These are phyloP conservation scores for Cladosporium colombiae DNA, from an alignment of 2,329 filamentous ascomycete species.

Conservation along the genomic window DNA sequence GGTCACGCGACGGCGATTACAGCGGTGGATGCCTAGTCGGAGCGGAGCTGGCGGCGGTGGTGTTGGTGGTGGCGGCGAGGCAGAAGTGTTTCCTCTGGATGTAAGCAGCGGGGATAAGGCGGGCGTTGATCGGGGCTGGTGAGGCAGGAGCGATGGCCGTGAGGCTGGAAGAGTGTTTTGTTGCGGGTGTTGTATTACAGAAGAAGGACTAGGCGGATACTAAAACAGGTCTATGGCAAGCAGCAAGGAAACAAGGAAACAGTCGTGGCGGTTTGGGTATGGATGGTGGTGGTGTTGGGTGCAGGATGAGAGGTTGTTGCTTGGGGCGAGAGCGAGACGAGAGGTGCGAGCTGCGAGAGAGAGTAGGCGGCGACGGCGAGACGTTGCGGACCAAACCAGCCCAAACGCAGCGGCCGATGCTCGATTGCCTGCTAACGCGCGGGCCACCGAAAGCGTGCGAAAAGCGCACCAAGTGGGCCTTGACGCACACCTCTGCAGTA, in stretches of 20 bases:
- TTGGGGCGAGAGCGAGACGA: conserved; percentile 2
- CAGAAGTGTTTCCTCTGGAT: conserved; percentile 3
- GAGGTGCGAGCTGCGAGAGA: conserved; percentile 13
- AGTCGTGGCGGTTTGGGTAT: conserved; percentile 11
- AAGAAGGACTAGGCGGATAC: conserved; percentile 12
- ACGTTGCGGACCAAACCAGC: conserved; percentile 3
- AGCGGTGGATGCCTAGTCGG: not conserved
- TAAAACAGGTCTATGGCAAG: conserved; percentile 22
- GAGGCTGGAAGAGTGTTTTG: conserved; percentile 1
- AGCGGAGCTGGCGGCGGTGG: not conserved
- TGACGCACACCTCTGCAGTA: conserved; percentile 13
- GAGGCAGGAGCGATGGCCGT: conserved; percentile 8
- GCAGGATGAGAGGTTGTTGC: conserved; percentile 1
- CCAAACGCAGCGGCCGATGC: not conserved
- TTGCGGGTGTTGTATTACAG: conserved; percentile 12
- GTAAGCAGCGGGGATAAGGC: conserved; percentile 15
- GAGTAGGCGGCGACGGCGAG: not conserved
- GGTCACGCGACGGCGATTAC: not conserved
- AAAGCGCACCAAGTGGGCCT: not conserved
- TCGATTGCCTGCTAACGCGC: not conserved
- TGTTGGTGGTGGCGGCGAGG: conserved; percentile 6
- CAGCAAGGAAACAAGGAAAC: conserved; percentile 18
- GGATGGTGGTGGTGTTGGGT: conserved; percentile 27
- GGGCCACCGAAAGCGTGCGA: not conserved
- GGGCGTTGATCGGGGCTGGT: conserved; percentile 4